phyloP scores from a whole-genome alignment of 2,329 filamentous ascomycete species.

The Allantophomopsis lycopodina region DNA sequence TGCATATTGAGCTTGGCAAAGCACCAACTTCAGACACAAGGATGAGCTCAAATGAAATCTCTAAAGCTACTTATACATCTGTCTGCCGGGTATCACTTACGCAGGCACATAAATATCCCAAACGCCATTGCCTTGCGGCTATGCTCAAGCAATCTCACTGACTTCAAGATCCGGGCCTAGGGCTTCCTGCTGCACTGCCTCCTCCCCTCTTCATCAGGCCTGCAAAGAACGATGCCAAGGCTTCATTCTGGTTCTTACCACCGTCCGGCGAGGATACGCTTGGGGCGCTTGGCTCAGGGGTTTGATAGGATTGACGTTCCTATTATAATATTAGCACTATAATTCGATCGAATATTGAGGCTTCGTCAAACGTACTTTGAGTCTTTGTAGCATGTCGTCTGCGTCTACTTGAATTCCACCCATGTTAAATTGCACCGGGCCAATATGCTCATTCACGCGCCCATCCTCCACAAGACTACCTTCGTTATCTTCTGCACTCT shows the following conservation, averaged over 20 bases:
- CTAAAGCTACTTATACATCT: background rate
- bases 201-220: constrained; percentile 39
- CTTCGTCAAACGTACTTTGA: constrained; percentile 48
- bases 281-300: constrained; percentile 17
- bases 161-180: constrained; percentile 11
- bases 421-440: constrained; percentile 95
- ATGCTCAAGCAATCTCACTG: constrained; percentile 1
- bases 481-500: constrained; percentile 8
- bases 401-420: constrained; percentile 93
- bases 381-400: constrained; percentile 77
- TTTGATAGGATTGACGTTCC: constrained; percentile 19
- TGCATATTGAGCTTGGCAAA: no score
- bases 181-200: constrained; percentile 12
- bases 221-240: constrained; percentile 44
- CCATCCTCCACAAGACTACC: constrained; percentile 9
- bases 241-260: constrained; percentile 41
- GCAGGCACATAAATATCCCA: no score
- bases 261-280: constrained; percentile 14
- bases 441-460: constrained; percentile 56
- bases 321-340: constrained; percentile 4
- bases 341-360: background rate
- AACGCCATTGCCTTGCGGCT: background rate
- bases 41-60: background rate
- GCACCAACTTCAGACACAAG: no score
- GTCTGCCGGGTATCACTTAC: no score